Conservation (phyloP, 1,284 basidiomycete species). For the Cryptococcus sp. region DNA sequence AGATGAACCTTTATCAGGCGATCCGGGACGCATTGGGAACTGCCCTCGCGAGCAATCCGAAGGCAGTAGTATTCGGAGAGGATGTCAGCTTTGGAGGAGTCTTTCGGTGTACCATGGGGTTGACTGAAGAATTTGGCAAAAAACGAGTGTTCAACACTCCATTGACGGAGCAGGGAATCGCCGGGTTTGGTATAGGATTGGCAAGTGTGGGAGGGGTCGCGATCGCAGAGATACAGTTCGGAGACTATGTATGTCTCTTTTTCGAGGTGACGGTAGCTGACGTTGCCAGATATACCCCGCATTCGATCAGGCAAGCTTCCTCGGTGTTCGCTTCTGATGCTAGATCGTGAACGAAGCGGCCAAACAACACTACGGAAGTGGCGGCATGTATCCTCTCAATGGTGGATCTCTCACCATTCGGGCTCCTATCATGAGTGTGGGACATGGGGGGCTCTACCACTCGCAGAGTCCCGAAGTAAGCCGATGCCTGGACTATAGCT, state of each 20-base stretch:
- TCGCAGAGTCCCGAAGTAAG: slow-evolving; percentile 77
- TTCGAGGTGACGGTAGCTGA: background rate
- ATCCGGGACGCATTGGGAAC: slow-evolving; percentile 83
- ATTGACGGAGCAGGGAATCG: slow-evolving; percentile 89
- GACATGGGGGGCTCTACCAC: slow-evolving; percentile 89
- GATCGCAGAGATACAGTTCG: slow-evolving; percentile 81
- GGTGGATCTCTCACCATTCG: slow-evolving; percentile 83
- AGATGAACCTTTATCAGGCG: slow-evolving; percentile 87
- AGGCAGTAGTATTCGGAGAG: slow-evolving; percentile 84
- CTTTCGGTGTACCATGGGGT: slow-evolving; percentile 70
- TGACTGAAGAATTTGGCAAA: slow-evolving; percentile 86
- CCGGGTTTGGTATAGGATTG: slow-evolving; percentile 87
- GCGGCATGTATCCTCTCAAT: slow-evolving; percentile 60
- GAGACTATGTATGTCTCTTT: slow-evolving; percentile 36
- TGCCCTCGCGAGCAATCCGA: slow-evolving; percentile 77
- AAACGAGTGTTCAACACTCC: slow-evolving; percentile 96
- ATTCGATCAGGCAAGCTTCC: slow-evolving; percentile 69
- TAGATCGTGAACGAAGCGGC: slow-evolving; percentile 94
- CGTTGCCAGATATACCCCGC: slow-evolving; percentile 69
- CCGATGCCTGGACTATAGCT: background rate
- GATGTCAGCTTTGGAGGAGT: slow-evolving; percentile 74
- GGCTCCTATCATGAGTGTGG: slow-evolving; percentile 83
- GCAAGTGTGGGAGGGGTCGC: slow-evolving; percentile 91
- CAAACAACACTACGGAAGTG: slow-evolving; percentile 85
- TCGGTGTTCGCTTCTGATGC: slow-evolving; percentile 3